Base-by-base conservation (phyloP, 2,329 filamentous ascomycete species). In the Diaporthe caulivora region DNA sequence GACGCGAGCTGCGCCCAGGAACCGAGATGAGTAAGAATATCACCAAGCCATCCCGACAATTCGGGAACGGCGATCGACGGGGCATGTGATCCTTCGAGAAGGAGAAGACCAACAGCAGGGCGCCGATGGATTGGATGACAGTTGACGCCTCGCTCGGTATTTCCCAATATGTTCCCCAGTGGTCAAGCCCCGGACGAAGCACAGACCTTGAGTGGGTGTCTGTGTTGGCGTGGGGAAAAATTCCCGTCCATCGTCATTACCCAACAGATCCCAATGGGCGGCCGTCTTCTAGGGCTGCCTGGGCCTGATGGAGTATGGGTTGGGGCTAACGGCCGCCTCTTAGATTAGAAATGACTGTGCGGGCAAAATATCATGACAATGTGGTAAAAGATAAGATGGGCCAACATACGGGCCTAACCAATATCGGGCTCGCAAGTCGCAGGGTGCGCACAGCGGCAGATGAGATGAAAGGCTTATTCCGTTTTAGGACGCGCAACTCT, bases 21-120 rank as follows among this genome's bases (percentile, higher is more conserved):
- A 65, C 62, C 44, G 62, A 8, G 62, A 37, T 65, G 62, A 51
- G 62, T 65, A 37, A 65, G 62, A 51, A 65, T 65, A 44, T 65
- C 62, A 34, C 62, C 62, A 51, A 65, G 62, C 26, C 62, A 65
- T 37, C 62, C 62, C 62, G 62, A 65, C 62, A 65, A 65, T 37
- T 65, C 62, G 62, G 62, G 44, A 65, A 44, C 29, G 44, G 62
- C 62, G 62, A 65, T 65, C 62, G 29, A 37, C 31, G 62, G 62
- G 62, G 62, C 62, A 65, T 51, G 44, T 37, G 31, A 65, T 65
- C 62, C 62, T 65, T 65, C 62, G 62, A 65, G 62, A 65, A 65
- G 42, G 26, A 64, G 11, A 65, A 37, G 29, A 51, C 62, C 44
- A 49, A 37, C 62, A 58, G 47, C 62, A 65, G 21, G 62, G 44